phyloP scores from a whole-genome alignment of 495 filamentous ascomycete genomes.

The Neurospora sp. region DNA sequence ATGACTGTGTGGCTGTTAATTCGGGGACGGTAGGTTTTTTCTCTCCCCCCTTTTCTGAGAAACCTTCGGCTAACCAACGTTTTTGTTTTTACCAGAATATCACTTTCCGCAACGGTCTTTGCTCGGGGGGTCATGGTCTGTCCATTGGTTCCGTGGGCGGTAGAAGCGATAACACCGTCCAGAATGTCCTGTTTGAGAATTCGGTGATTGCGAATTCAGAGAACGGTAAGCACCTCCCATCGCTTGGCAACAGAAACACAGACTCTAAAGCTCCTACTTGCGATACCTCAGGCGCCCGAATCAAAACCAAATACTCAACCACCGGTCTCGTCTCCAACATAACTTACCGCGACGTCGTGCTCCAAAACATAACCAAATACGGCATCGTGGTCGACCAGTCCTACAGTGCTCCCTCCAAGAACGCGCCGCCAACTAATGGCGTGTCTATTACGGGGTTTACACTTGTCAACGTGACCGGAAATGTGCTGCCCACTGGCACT shows the following conservation, averaged over 20 bases:
- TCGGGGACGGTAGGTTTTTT: constrained; percentile 32
- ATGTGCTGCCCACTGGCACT: constrained; percentile 32
- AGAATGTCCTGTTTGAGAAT: constrained; percentile 28
- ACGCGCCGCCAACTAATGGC: constrained; percentile 42
- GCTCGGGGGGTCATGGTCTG: constrained; percentile 56
- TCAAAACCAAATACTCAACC: constrained; percentile 52
- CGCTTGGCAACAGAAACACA: background rate
- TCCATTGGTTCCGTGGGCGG: constrained; percentile 62
- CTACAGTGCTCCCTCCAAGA: constrained; percentile 58
- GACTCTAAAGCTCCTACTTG: background rate
- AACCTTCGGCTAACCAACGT: background rate
- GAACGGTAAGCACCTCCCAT: constrained; percentile 26
- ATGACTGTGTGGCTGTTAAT: constrained; percentile 57
- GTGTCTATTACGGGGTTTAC: constrained; percentile 52
- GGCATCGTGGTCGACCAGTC: constrained; percentile 63
- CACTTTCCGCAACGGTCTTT: constrained; percentile 40
- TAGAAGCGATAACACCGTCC: constrained; percentile 49
- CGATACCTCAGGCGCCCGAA: constrained; percentile 32
- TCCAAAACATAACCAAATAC: constrained; percentile 48
- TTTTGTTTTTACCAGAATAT: constrained; percentile 25
- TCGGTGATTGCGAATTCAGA: constrained; percentile 42
- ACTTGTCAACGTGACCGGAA: constrained; percentile 42
- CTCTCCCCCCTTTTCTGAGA: background rate
- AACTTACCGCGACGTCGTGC: constrained; percentile 54
- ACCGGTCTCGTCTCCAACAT: constrained; percentile 49